phyloP scores from a whole-genome alignment of 2,329 filamentous ascomycete genomes.

The Fusarium verrucosum region DNA sequence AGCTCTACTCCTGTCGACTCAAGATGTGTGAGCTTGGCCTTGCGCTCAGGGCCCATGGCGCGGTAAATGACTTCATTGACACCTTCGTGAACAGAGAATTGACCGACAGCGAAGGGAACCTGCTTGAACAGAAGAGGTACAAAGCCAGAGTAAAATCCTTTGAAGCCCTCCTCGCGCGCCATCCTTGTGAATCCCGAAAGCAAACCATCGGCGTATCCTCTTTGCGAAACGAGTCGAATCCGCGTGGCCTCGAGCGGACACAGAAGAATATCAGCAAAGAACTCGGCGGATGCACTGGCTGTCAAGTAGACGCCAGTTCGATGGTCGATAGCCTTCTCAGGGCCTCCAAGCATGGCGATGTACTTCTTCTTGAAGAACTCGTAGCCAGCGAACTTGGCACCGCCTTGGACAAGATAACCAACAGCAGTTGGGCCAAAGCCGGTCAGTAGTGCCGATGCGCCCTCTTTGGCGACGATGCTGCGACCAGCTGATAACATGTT shows the following conservation, averaged over 20 bases:
- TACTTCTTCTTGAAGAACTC: constrained; percentile 93
- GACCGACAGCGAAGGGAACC: constrained; percentile 92
- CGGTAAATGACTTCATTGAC: constrained; percentile 80
- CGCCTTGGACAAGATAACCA: constrained; percentile 89
- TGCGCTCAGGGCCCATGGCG: constrained; percentile 70
- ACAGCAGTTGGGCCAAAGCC: constrained; percentile 87
- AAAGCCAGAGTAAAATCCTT: constrained; percentile 91
- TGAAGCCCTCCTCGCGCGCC: constrained; percentile 76
- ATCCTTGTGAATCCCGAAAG: constrained; percentile 78
- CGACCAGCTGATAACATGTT: constrained; percentile 83
- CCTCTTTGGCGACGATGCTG: constrained; percentile 81
- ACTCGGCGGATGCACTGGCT: constrained; percentile 73
- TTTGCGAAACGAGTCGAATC: constrained; percentile 82
- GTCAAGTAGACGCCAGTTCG: constrained; percentile 75
- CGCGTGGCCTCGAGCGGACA: constrained; percentile 89
- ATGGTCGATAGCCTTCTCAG: constrained; percentile 54
- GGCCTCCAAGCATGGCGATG: constrained; percentile 72
- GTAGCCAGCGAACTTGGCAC: constrained; percentile 91
- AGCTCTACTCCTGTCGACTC: constrained; percentile 86
- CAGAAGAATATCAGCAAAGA: constrained; percentile 81
- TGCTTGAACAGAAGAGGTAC: constrained; percentile 87
- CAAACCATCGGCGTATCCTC: constrained; percentile 78
- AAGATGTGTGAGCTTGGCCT: constrained; percentile 73
- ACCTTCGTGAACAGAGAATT: constrained; percentile 94
- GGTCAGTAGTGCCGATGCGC: constrained; percentile 80